Conservation (phyloP, 345 rosid species). For the Moricandia arvensis region DNA sequence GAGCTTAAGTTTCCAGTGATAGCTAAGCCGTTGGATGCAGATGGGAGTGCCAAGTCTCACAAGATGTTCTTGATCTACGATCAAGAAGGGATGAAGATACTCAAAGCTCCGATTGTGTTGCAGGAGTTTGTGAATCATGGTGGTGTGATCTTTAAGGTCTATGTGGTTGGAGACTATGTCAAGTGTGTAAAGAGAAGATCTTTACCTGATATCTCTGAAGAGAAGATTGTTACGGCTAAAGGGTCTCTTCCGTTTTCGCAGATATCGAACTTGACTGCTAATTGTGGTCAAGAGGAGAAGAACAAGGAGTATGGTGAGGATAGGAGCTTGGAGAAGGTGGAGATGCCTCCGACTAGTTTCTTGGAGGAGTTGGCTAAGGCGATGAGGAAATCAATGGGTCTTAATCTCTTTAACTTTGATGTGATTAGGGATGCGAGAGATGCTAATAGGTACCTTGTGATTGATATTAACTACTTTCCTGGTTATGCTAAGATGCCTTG, state of each 20-base stretch:
- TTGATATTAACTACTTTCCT: conserved; percentile 74
- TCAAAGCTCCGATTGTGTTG: conserved; percentile 48
- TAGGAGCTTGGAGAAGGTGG: conserved; percentile 41
- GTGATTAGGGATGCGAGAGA: conserved; percentile 58
- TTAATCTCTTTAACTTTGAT: conserved; percentile 64
- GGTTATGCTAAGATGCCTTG: conserved; percentile 66
- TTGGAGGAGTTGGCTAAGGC: conserved; percentile 47
- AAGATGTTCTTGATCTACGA: conserved; percentile 54
- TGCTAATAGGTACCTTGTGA: conserved; percentile 46
- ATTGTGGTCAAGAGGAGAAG: conserved; percentile 14
- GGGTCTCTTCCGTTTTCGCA: conserved; percentile 57
- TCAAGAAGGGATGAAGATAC: conserved; percentile 43
- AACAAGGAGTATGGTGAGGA: conserved; percentile 26
- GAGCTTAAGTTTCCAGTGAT: conserved; percentile 51
- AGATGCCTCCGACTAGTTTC: conserved; percentile 54
- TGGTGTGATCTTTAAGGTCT: conserved; percentile 61
- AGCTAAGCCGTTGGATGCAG: conserved; percentile 53
- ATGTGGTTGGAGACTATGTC: conserved; percentile 50
- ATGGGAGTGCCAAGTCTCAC: conserved; percentile 55
- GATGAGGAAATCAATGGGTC: conserved; percentile 49
- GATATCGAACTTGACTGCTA: conserved; percentile 47
- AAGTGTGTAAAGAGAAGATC: conserved; percentile 56
- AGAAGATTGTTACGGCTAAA: conserved; percentile 40
- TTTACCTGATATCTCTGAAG: conserved; percentile 51
- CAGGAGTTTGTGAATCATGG: conserved; percentile 77